These are phyloP conservation scores for Chalciporus sp. DNA, from an alignment of 1,284 basidiomycete species.

Conservation along the genomic window DNA sequence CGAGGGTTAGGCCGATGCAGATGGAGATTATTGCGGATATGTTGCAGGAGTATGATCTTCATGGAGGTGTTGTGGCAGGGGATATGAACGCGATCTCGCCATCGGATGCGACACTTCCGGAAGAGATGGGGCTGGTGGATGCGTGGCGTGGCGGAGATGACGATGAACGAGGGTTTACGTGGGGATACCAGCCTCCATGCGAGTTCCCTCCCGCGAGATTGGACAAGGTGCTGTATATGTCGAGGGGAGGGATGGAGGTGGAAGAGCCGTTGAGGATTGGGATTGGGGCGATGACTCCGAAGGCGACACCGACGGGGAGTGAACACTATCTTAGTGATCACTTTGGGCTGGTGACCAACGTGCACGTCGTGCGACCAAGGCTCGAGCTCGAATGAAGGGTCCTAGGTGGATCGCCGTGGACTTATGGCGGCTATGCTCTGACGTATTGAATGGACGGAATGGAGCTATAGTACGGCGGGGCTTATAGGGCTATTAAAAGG, in stretches of 20 bases:
- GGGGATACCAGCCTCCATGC: conserved; percentile 61
- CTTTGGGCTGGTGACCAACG: conserved; percentile 54
- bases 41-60: conserved; percentile 46
- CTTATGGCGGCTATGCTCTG: neutral
- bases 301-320: conserved; percentile 22
- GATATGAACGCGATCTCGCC: conserved; percentile 69
- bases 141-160: conserved; percentile 48
- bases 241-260: conserved; percentile 47
- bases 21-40: conserved; percentile 50
- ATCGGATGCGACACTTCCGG: conserved; percentile 45
- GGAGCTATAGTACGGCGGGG: too few relatives aligned
- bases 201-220: conserved; percentile 52
- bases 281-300: conserved; percentile 42
- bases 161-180: conserved; percentile 54
- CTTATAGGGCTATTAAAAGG: conserved; percentile 8
- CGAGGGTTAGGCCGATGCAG: conserved; percentile 50
- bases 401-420: too few relatives aligned
- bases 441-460: neutral
- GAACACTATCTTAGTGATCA: conserved; percentile 67
- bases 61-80: conserved; percentile 63
- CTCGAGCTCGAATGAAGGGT: conserved; percentile 18
- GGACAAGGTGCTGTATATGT: conserved; percentile 65
- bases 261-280: conserved; percentile 57
- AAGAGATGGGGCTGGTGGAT: conserved; percentile 51
- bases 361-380: conserved; percentile 37